These are phyloP conservation scores for Rhododendron mucronatum DNA, from an alignment of 148 eudicot species.

Conservation along the genomic window DNA sequence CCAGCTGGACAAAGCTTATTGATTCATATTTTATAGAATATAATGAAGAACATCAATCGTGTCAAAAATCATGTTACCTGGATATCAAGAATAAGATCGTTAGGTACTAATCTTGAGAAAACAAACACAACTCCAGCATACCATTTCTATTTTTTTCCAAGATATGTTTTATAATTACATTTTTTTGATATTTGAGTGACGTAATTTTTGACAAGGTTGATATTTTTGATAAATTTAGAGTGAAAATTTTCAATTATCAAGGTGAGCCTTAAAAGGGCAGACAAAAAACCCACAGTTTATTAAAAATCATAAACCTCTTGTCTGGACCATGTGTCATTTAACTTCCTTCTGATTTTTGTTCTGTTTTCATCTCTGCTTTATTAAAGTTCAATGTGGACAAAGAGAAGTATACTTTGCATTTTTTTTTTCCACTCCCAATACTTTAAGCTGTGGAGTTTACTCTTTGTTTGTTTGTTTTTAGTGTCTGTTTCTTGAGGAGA, in stretches of 20 bases:
- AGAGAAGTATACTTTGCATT: background rate
- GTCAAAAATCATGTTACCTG: background rate
- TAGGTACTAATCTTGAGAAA: no score
- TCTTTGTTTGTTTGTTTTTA: background rate
- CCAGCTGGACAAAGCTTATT: no score
- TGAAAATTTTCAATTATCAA: no score
- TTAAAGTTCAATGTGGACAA: slow-evolving; percentile 10
- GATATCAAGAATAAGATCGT: no score
- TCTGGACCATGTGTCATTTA: background rate
- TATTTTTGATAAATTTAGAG: no score
- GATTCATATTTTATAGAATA: no score
- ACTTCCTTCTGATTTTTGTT: background rate
- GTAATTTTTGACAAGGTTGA: no score
- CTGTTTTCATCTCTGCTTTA: slow-evolving; percentile 9
- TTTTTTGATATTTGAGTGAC: background rate
- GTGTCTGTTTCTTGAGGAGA: background rate
- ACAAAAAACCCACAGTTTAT: background rate
- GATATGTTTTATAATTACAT: no score
- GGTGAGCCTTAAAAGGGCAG: background rate
- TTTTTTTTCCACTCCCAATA: background rate
- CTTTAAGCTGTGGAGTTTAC: background rate
- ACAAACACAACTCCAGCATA: no score
- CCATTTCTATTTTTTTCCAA: no score
- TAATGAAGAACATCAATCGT: background rate
- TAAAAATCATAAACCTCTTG: background rate